Base-by-base conservation (phyloP, 176 grass and related monocot genomes). In the Oryza australiensis region DNA sequence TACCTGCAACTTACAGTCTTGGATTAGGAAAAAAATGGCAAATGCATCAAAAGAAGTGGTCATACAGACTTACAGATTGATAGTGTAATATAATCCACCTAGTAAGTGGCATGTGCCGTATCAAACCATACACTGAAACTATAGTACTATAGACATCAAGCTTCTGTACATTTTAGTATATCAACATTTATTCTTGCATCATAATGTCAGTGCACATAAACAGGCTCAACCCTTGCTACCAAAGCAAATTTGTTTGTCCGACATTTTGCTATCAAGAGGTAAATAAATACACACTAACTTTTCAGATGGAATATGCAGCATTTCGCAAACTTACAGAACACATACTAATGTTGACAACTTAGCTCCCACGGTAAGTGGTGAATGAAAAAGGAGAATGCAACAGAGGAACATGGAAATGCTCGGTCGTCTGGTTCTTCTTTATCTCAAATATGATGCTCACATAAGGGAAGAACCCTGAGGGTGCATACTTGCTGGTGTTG, bases 371-470 rank as follows among this genome's bases (percentile, higher is more conserved):
- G 43, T 92, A 95, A 80, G 96, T 95, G 80, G 90, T 91, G 70
- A 98, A 95, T 2, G 89, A 99, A 74, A 93, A 99, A 23, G 96
- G 91, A 74, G 96, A 89, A 92, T 93, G 51, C 91, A 99, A 74
- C 23, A 99, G 77, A 0, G 96, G 96, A 28, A 99, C 93, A 82
- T 95, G 96, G 81, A 95, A 99, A 88, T 99, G 93, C 76, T 99
- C 90, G 3, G 78, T 73, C 53, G 64, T 86, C 82, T 99, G 91
- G 66, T 70, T 85, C 16, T 87, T 87, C 66, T 84, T 90, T 65
- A 99, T 86, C 90, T 93, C 81, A 80, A 99, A 99, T 63, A 92
- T 83, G 64, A 99, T 86, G 85, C 93, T 88, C 63, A 99, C 91
- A 68, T 95, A 95, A 33, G 93, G 93, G 59, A 95, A 95, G 73